A percentile compares a stretch with the other conserved stretches of the same genome.
phyloP scores from a whole-genome alignment of 1,284 basidiomycete species.

The Pseudozyma hubeiensis region DNA sequence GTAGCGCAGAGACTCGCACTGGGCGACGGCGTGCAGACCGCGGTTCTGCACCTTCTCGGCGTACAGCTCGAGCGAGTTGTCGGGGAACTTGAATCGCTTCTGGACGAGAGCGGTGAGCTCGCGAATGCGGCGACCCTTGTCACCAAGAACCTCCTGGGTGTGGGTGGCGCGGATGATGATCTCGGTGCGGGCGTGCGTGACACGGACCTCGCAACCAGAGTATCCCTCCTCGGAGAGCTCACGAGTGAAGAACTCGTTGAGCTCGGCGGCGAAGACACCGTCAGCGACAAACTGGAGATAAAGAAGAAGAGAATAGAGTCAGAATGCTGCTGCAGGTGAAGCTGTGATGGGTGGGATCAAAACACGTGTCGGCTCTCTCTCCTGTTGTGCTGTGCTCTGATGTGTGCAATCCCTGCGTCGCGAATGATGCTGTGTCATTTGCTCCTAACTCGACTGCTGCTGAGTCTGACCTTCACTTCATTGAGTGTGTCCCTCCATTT shows the following conservation, averaged over 20 bases:
- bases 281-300: conserved; percentile 86
- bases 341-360: neutral
- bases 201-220: conserved; percentile 99
- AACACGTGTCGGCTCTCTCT: neutral
- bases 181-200: conserved; percentile 99
- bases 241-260: conserved; percentile 97
- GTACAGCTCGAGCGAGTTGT: conserved; percentile 98
- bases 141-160: conserved; percentile 99
- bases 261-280: conserved; percentile 97
- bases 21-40: conserved; percentile 97
- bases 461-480: too few species aligned
- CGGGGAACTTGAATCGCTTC: conserved; percentile 99
- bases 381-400: conserved; percentile 13
- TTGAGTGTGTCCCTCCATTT: too few species aligned
- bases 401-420: neutral
- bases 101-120: conserved; percentile 98
- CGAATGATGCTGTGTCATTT: neutral
- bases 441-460: neutral
- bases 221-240: conserved; percentile 99
- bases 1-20: conserved; percentile 98
- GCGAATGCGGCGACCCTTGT: conserved; percentile 99
- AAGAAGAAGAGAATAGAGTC: conserved; percentile 2
- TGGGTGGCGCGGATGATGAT: conserved; percentile 99
- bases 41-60: conserved; percentile 99
- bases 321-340: conserved; percentile 9